These are phyloP conservation scores for Candida silvicultrix DNA, from an alignment of 805 yeast species.

Conservation along the genomic window DNA sequence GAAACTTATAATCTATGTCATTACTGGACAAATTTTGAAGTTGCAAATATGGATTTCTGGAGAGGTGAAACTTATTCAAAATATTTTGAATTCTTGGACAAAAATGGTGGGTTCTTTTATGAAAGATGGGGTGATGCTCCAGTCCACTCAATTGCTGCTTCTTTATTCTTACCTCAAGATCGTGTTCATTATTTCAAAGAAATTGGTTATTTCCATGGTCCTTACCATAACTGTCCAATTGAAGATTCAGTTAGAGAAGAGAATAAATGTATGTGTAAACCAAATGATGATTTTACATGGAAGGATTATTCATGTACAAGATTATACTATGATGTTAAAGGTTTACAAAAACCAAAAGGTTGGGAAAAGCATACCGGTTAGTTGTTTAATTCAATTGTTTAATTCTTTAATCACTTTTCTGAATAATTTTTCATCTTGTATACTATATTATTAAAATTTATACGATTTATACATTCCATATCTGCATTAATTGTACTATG, in stretches of 20 bases:
- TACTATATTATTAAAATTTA: no score
- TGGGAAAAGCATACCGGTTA: conserved; percentile 58
- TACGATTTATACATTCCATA: no score
- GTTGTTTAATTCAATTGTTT: neutral
- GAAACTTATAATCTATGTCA: conserved; percentile 73
- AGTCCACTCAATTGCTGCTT: conserved; percentile 81
- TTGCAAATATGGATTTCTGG: conserved; percentile 72
- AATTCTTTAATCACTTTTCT: no score
- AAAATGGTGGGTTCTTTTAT: conserved; percentile 87
- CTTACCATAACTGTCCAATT: conserved; percentile 75
- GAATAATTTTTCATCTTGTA: no score
- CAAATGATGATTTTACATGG: conserved; percentile 70
- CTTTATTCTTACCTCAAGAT: conserved; percentile 65
- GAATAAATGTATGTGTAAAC: conserved; percentile 68
- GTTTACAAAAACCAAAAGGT: conserved; percentile 54
- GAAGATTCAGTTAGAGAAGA: conserved; percentile 51
- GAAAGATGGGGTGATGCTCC: conserved; percentile 97
- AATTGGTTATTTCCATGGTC: conserved; percentile 79
- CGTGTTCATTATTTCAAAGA: conserved; percentile 78
- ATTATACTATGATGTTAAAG: conserved; percentile 50
- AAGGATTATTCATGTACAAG: conserved; percentile 66
- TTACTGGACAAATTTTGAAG: conserved; percentile 89
- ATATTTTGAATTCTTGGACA: conserved; percentile 70
- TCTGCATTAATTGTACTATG: no score
- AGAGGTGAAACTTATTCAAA: conserved; percentile 61